These are phyloP conservation scores for Diplocarpon rosae DNA, from an alignment of 2,329 filamentous ascomycete genomes.

Conservation along the genomic window DNA sequence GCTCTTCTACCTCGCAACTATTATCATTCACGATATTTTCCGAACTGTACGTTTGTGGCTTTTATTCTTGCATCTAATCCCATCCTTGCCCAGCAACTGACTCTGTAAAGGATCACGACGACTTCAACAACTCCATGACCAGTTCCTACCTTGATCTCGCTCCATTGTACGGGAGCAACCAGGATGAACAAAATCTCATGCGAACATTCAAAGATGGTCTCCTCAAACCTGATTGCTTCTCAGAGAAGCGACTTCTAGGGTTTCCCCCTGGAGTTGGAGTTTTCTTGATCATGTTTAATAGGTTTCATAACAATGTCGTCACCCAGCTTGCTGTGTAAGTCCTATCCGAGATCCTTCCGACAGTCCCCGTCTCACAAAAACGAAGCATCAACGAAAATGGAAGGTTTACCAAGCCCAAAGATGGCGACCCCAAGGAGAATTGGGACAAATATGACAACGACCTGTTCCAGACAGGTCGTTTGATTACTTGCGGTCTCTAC, in stretches of 20 bases:
- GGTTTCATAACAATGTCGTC: constrained; percentile 70
- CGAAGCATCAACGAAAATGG: constrained; percentile 70
- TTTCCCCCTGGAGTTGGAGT: constrained; percentile 64
- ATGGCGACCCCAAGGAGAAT: constrained; percentile 35
- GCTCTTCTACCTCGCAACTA: constrained; percentile 63
- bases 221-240: constrained; percentile 62
- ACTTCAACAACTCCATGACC: constrained; percentile 53
- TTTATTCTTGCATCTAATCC: background rate
- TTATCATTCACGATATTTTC: constrained; percentile 57
- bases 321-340: constrained; percentile 53
- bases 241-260: constrained; percentile 57
- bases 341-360: background rate
- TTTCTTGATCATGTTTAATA: constrained; percentile 65
- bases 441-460: constrained; percentile 68
- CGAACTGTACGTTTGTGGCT: constrained; percentile 34
- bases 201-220: constrained; percentile 58
- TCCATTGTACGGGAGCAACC: constrained; percentile 59
- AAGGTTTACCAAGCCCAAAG: constrained; percentile 58
- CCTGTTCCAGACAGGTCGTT: constrained; percentile 65
- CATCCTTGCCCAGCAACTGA: constrained; percentile 1
- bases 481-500: constrained; percentile 66
- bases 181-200: constrained; percentile 37
- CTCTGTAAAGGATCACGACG: constrained; percentile 36
- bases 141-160: constrained; percentile 67
- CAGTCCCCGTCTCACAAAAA: constrained; percentile 1